Conservation (phyloP, 2,329 filamentous ascomycete genomes). For the Ceratocystis albifundus region DNA sequence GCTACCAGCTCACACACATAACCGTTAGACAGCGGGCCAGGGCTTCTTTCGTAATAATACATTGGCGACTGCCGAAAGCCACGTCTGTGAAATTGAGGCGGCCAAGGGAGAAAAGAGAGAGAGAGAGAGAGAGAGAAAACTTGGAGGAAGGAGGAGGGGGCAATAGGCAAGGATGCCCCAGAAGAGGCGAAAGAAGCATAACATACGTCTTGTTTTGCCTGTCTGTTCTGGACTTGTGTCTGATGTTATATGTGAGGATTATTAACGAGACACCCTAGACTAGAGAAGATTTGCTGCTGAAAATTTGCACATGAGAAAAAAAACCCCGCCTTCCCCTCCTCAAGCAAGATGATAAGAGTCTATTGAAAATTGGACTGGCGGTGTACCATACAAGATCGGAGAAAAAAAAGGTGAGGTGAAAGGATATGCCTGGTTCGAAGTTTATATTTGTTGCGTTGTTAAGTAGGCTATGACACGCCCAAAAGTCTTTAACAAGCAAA, state of each 20-base stretch:
- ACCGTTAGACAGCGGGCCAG: not conserved
- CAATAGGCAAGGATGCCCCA: not conserved
- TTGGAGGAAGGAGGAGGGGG: not conserved
- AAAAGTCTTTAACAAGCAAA: slow-evolving; percentile 8
- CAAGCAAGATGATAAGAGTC: not conserved
- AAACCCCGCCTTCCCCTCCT: slow-evolving; percentile 4
- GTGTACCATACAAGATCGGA: not conserved
- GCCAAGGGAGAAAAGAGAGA: not conserved
- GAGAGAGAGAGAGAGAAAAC: not conserved
- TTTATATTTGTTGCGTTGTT: not conserved
- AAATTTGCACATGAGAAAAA: not conserved
- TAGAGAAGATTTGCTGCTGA: not conserved
- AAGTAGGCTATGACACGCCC: not conserved
- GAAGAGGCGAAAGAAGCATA: not conserved
- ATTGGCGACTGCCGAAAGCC: slow-evolving; percentile 8
- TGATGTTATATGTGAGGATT: not conserved
- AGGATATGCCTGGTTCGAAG: slow-evolving; percentile 7
- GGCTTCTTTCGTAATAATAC: not conserved
- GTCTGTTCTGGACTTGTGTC: not conserved
- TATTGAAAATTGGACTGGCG: not conserved
- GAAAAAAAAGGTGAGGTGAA: not conserved
- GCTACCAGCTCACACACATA: not conserved
- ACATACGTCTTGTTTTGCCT: not conserved
- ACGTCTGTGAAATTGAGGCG: slow-evolving; percentile 4
- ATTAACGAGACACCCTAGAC: not conserved